Evolutionary conservation across 768 basidiomycete species (phyloP).

Genomic region (Daedaleopsis nitida): DNA sequence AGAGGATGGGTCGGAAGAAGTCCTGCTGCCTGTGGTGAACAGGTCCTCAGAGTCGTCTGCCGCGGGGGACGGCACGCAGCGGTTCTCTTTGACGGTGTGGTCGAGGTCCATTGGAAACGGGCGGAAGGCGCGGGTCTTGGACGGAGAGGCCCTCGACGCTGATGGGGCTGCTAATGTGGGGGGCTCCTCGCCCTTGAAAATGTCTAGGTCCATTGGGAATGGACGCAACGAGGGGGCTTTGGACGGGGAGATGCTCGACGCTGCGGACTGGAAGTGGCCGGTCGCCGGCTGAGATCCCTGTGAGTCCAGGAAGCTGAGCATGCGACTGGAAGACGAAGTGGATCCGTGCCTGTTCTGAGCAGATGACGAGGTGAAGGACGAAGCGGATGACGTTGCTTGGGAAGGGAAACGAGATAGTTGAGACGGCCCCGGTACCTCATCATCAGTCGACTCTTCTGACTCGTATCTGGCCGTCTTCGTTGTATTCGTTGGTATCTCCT

Average conservation of each 20-base stretch:
- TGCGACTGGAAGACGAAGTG: neutral
- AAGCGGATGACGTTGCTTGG: neutral
- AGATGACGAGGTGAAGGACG: neutral
- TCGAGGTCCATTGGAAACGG: neutral
- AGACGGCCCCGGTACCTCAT: neutral
- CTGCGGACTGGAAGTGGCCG: neutral
- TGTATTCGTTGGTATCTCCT: neutral
- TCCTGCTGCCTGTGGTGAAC: neutral
- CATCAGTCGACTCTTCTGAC: slow-evolving; percentile 6
- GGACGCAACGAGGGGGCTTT: slow-evolving; percentile 9
- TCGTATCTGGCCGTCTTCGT: neutral
- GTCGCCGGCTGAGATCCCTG: neutral
- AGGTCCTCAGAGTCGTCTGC: neutral
- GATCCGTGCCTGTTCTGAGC: neutral
- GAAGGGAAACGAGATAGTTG: neutral
- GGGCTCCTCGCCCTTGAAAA: neutral
- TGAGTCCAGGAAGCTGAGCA: slow-evolving; percentile 9
- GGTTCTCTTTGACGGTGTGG: neutral
- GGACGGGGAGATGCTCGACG: neutral
- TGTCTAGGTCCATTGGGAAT: slow-evolving; percentile 20
- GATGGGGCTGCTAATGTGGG: neutral
- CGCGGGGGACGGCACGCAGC: neutral
- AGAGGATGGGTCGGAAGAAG: neutral
- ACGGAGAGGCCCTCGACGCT: neutral
- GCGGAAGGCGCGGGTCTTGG: neutral